phyloP scores from a whole-genome alignment of 192 early-diverging fungal species.

The Entomortierella beljakovae region DNA sequence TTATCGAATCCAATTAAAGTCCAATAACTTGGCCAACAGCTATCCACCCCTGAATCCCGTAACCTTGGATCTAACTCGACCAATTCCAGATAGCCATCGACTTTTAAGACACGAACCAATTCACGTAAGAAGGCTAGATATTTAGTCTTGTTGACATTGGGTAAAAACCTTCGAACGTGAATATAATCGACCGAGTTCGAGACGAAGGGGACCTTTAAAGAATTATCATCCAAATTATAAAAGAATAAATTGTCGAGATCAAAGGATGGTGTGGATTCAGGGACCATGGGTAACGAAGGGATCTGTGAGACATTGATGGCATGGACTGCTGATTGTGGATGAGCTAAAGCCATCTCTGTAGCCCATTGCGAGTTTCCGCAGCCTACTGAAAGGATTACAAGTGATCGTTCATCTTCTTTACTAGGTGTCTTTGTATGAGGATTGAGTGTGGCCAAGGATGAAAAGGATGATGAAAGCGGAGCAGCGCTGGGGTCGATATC shows the following conservation, averaged over 20 bases:
- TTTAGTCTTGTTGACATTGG: conserved; percentile 53
- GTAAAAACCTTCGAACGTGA: conserved; percentile 46
- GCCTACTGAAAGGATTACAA: conserved; percentile 48
- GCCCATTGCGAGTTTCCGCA: conserved; percentile 52
- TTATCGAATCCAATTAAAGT: conserved; percentile 51
- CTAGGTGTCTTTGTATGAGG: conserved; percentile 1
- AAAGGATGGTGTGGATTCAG: conserved; percentile 37
- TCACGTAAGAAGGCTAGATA: conserved; percentile 42
- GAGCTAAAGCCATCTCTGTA: conserved; percentile 48
- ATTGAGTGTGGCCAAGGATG: conserved; percentile 12
- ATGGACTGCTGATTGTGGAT: conserved; percentile 50
- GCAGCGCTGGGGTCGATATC: neutral
- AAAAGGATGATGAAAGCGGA: conserved; percentile 12
- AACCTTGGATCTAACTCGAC: conserved; percentile 45
- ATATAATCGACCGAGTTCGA: conserved; percentile 54
- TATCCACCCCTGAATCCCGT: conserved; percentile 38
- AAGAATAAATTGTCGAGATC: conserved; percentile 53
- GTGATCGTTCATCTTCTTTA: conserved; percentile 31
- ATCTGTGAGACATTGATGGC: conserved; percentile 53
- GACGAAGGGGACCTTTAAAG: conserved; percentile 37
- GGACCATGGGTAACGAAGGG: conserved; percentile 30
- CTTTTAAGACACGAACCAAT: conserved; percentile 40
- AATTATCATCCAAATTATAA: conserved; percentile 53
- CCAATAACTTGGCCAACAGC: conserved; percentile 55
- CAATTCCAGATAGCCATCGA: conserved; percentile 46